These are phyloP conservation scores for Yamadazyma pseudoaaseri DNA, from an alignment of 1,139 yeast genomes.

Conservation along the genomic window DNA sequence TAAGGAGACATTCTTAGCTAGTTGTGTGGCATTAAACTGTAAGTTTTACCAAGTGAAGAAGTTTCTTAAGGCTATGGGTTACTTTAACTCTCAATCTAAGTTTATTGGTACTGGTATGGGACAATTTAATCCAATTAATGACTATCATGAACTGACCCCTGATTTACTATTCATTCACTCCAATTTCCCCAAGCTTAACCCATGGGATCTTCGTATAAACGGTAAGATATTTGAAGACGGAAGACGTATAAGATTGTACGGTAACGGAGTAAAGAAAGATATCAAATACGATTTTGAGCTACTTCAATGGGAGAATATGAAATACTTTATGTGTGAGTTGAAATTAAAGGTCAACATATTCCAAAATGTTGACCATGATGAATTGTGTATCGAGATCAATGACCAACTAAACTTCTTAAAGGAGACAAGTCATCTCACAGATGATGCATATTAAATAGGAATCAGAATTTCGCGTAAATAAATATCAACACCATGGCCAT, in stretches of 20 bases:
- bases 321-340: slow-evolving; percentile 54
- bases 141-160: slow-evolving; percentile 28
- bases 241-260: slow-evolving; percentile 50
- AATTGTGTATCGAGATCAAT: slow-evolving; percentile 48
- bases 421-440: slow-evolving; percentile 23
- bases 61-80: slow-evolving; percentile 55
- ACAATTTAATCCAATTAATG: slow-evolving; percentile 66
- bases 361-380: slow-evolving; percentile 40
- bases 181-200: slow-evolving; percentile 64
- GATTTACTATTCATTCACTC: slow-evolving; percentile 57
- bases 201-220: slow-evolving; percentile 45
- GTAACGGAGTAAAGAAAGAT: slow-evolving; percentile 50
- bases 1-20: slow-evolving; percentile 84
- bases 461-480: background rate
- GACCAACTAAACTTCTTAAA: slow-evolving; percentile 45
- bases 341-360: slow-evolving; percentile 46
- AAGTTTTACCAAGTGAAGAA: slow-evolving; percentile 68
- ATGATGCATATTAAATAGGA: slow-evolving; percentile 12
- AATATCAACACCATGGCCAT: slow-evolving; percentile 52
- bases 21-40: slow-evolving; percentile 61
- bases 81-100: slow-evolving; percentile 37
- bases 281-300: slow-evolving; percentile 61
- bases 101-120: slow-evolving; percentile 72
- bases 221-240: slow-evolving; percentile 45
- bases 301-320: slow-evolving; percentile 60